These are phyloP conservation scores for Cladosporium halotolerans DNA, from an alignment of 2,329 filamentous ascomycete species.

Conservation along the genomic window DNA sequence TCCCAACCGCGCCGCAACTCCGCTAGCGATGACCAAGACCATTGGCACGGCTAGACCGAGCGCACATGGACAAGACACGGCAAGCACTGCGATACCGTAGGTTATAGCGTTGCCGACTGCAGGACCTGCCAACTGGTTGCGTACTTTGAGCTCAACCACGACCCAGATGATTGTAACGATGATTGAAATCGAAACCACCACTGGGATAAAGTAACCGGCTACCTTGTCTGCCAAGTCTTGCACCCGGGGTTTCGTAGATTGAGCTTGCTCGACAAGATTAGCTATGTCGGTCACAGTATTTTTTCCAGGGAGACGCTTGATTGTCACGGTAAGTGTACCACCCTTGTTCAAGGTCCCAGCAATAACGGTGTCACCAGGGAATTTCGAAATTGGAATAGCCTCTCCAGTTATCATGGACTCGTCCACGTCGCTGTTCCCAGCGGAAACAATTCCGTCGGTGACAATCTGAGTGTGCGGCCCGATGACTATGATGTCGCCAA, in stretches of 20 bases:
- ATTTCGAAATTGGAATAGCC: conserved; percentile 54
- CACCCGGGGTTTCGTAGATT: conserved; percentile 59
- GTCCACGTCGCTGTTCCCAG: conserved; percentile 61
- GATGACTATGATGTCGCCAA: conserved; percentile 62
- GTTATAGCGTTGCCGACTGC: conserved; percentile 56
- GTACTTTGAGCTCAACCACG: conserved; percentile 46
- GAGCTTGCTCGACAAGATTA: conserved; percentile 63
- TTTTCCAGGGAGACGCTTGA: conserved; percentile 60
- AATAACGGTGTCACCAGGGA: conserved; percentile 48
- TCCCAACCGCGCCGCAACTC: conserved; percentile 57
- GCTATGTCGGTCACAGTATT: conserved; percentile 68
- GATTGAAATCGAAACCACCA: conserved; percentile 52
- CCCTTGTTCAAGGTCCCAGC: conserved; percentile 58
- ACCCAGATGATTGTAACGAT: conserved; percentile 61
- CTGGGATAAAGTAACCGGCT: conserved; percentile 63
- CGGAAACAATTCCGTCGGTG: conserved; percentile 63
- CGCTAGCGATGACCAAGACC: conserved; percentile 66
- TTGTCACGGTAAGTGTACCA: conserved; percentile 42
- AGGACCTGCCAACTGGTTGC: conserved; percentile 33
- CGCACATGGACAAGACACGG: conserved; percentile 73
- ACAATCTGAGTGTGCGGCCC: conserved; percentile 53
- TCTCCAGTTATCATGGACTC: conserved; percentile 78
- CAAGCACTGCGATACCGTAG: conserved; percentile 64
- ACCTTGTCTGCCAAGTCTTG: conserved; percentile 64
- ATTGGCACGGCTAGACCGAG: conserved; percentile 71